Evolutionary conservation across 805 yeast genomes (phyloP).

Genomic region (Kluyveromyces siamensis): DNA sequence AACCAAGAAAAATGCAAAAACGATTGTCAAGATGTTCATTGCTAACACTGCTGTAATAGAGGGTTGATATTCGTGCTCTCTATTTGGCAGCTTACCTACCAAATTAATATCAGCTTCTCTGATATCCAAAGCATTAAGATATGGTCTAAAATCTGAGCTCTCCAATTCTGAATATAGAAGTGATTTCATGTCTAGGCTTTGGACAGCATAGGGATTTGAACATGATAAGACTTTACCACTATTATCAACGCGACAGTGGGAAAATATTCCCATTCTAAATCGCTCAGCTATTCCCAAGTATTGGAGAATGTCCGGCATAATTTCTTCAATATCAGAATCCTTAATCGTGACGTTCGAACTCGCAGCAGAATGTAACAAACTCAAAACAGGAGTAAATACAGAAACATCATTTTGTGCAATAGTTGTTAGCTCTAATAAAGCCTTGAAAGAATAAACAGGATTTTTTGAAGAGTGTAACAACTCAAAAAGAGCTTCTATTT

Average conservation of each 20-base stretch:
- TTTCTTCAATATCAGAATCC: conserved; percentile 13
- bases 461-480: conserved; percentile 16
- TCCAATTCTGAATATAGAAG: conserved; percentile 23
- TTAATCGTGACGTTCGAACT: conserved; percentile 8
- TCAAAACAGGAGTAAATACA: conserved; percentile 15
- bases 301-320: conserved; percentile 19
- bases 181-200: conserved; percentile 24
- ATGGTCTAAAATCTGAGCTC: conserved; percentile 25
- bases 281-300: conserved; percentile 19
- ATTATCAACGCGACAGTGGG: conserved; percentile 20
- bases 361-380: conserved; percentile 13
- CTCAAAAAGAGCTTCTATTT: conserved; percentile 9
- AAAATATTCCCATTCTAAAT: conserved; percentile 24
- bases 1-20: conserved; percentile 17
- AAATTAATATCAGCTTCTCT: conserved; percentile 20
- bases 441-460: conserved; percentile 16
- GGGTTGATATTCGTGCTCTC: conserved; percentile 26
- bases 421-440: conserved; percentile 17
- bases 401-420: conserved; percentile 16
- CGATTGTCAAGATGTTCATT: conserved; percentile 18
- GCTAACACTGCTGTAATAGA: conserved; percentile 26
- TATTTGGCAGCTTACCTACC: conserved; percentile 22
- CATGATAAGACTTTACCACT: conserved; percentile 17
- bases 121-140: conserved; percentile 21
- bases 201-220: conserved; percentile 25